Base-by-base conservation (phyloP, 192 early-diverging fungal genomes). In the Coemansia asiatica region DNA sequence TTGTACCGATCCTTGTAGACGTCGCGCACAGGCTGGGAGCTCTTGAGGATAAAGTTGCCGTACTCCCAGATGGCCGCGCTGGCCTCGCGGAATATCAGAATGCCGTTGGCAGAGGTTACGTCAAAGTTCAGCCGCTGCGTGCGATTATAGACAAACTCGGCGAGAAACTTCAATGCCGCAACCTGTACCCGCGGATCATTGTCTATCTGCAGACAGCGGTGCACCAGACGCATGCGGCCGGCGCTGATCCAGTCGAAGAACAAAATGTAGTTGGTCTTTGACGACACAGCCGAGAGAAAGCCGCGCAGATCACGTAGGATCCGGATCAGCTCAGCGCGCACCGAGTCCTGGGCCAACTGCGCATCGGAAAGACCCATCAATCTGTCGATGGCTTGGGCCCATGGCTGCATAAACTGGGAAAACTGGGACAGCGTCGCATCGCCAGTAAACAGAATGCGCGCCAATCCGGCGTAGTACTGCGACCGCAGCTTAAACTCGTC, bases 191-290 rank as follows among this genome's bases (percentile, higher is more conserved):
- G 51, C 23, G 79, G 68, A 63, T 90, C 85, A 47, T 78, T 75
- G 26, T 61, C 63, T 25, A 90, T 87, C 66, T 89, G 85, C 55
- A 96, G 76, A 0, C 83, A 86, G 21, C 87, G 80, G 23, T 87
- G 75, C 7, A 95, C 62, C 21, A 93, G 76, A 1, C 73, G 84
- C 28, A 88, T 86, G 47, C 88, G 85, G 13, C 81, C 79, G 21
- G 93, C 87, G 74, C 87, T 90, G 31, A 96, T 86, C 94, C 94
- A 96, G 31, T 91, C 89, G 61, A 94, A 95, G 69, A 95, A 91
- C 28, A 90, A 22, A 12, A 68, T 61, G 64, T 88, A 90, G 64
- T 86, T 76, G 60, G 75, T 73, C 62, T 87, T 74, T 13, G 73
- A 81, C 56, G 85, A 81, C 27, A 94, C 80, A 23, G 89, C 85